Evolutionary conservation across 2,329 filamentous ascomycete genomes (phyloP), one percentile per base, ranked within the genome.

Genomic region (Phyllosticta capitalensis): DNA sequence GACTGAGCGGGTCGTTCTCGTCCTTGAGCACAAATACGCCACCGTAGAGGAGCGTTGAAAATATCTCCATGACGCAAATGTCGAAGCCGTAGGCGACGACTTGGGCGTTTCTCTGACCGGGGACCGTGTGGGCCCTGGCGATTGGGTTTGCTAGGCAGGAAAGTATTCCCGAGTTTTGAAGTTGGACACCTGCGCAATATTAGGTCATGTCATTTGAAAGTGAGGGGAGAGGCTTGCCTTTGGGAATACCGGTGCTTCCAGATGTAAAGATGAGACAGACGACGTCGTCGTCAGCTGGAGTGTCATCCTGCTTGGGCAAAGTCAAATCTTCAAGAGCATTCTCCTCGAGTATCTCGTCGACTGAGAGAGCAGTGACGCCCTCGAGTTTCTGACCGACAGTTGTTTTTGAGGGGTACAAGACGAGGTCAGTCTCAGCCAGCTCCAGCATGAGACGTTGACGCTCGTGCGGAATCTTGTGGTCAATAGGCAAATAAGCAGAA

Each of bases 51-150:
- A 63, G 50, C 20, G 56, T 60, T 1, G 53, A 54, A 12, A 59
- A 63, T 7, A 63, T 56, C 24, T 63, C 61, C 7, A 50, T 58
- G n/a, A 61, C 57, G 33, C 55, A 59, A 24, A 52, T 55, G 55
- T 63, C 61, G 26, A 63, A 63, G 1, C 59, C 61, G 9, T 53
- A 50, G 2, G 61, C 59, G 5, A 63, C 53, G n/a, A 57, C 58
- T 12, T 63, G 61, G 1, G 59, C 60, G 7, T 61, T 58, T n/a
- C 53, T 50, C 12, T 57, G 59, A 2, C 61, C 59, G 5, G 59
- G 59, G 9, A 54, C 49, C 14, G 61, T 54, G 17, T 55, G 59
- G 14, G 59, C 26, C n/a, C 61, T 56, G 1, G 61, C 54, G 1
- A 56, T 53, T 1, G 20, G 30, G 21, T 51, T 58, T 14, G 52